Conservation (phyloP, 2,329 filamentous ascomycete species). For the Exophiala calicioides region DNA sequence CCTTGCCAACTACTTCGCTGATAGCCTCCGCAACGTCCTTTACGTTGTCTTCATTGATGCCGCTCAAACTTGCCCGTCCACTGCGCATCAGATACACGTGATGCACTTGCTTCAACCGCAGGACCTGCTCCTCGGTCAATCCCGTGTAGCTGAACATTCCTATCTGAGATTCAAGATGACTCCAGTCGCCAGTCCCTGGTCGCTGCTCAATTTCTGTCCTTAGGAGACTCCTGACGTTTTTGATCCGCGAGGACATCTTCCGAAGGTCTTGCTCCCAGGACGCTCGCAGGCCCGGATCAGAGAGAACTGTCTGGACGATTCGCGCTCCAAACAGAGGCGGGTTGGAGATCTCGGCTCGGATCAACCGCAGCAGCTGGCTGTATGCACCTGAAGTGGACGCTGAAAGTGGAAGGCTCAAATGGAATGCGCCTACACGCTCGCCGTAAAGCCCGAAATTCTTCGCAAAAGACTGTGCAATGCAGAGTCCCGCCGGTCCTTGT, state of each 20-base stretch:
- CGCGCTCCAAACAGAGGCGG: slow-evolving; percentile 36
- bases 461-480: slow-evolving; percentile 2
- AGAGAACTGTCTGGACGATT: slow-evolving; percentile 35
- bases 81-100: slow-evolving; percentile 41
- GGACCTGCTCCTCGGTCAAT: slow-evolving; percentile 36
- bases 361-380: not conserved
- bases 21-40: slow-evolving; percentile 38
- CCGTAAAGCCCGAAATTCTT: slow-evolving; percentile 2
- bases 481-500: not conserved
- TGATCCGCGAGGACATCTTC: slow-evolving; percentile 38
- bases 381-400: not conserved
- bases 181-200: slow-evolving; percentile 36
- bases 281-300: slow-evolving; percentile 26
- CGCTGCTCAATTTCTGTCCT: slow-evolving; percentile 29
- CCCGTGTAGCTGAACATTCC: slow-evolving; percentile 45
- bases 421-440: slow-evolving; percentile 3
- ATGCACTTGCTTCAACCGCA: slow-evolving; percentile 33
- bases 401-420: not conserved
- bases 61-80: slow-evolving; percentile 38
- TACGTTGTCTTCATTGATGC: slow-evolving; percentile 44
- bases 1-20: slow-evolving; percentile 11
- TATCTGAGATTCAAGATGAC: slow-evolving; percentile 35
- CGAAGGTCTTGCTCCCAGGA: slow-evolving; percentile 39
- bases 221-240: slow-evolving; percentile 33
- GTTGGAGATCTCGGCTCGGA: slow-evolving; percentile 35